Conservation (phyloP, 1,139 yeast genomes). For the Candida freyschussii region DNA sequence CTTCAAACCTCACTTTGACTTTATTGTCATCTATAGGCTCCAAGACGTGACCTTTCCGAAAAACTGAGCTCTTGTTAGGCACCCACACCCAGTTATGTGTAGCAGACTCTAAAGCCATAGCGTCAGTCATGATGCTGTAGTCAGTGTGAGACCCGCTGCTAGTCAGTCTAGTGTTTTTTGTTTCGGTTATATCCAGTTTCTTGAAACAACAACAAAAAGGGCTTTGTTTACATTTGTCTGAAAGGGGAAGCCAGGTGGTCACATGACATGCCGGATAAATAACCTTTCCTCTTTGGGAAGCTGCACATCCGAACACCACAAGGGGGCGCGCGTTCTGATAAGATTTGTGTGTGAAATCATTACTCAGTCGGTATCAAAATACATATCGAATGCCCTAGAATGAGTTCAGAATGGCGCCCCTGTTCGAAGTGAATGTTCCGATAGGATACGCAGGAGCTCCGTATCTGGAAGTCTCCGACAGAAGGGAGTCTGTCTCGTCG, state of each 20-base stretch:
- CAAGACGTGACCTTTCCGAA: constrained; percentile 63
- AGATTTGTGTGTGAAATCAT: no score
- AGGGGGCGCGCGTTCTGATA: background rate
- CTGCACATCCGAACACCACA: constrained; percentile 2
- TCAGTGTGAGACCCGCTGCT: no score
- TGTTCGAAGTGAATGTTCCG: constrained; percentile 6
- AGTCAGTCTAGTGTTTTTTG: no score
- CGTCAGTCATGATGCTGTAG: constrained; percentile 2
- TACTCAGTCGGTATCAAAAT: background rate
- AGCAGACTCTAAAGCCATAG: constrained; percentile 24
- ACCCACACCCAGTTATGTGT: constrained; percentile 76
- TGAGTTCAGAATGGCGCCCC: background rate
- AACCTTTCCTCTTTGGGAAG: no score
- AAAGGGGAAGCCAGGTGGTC: no score
- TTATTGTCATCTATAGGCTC: constrained; percentile 48
- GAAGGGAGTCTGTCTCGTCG: constrained; percentile 9
- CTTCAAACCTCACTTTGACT: constrained; percentile 48
- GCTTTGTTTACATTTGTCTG: constrained; percentile 2
- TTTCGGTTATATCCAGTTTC: background rate
- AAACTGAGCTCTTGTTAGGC: constrained; percentile 61
- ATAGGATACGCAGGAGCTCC: constrained; percentile 17
- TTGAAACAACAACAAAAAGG: background rate
- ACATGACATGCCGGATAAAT: no score
- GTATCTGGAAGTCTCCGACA: background rate
- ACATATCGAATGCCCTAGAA: background rate